These are phyloP conservation scores for Erodium maritimum DNA, from an alignment of 345 rosid species.

Conservation along the genomic window DNA sequence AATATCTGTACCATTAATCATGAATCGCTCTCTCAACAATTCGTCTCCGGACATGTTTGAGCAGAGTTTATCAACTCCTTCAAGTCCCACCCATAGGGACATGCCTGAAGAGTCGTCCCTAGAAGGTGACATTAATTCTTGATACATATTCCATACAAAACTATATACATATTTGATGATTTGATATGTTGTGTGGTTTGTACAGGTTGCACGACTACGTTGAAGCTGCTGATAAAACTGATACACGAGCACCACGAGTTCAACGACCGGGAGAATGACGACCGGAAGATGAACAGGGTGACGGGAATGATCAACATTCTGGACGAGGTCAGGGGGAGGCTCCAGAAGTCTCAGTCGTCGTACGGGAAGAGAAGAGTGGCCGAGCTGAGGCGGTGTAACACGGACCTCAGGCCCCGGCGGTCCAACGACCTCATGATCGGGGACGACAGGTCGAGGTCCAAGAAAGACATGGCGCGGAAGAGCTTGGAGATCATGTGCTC, in stretches of 20 bases:
- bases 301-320: slow-evolving; percentile 65
- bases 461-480: slow-evolving; percentile 48
- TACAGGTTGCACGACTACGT: slow-evolving; percentile 16
- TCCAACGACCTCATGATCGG: not conserved
- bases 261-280: slow-evolving; percentile 31
- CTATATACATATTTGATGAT: not conserved
- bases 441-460: slow-evolving; percentile 40
- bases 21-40: slow-evolving; percentile 6
- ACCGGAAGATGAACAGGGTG: slow-evolving; percentile 39
- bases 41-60: slow-evolving; percentile 36
- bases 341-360: slow-evolving; percentile 43
- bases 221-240: slow-evolving; percentile 54
- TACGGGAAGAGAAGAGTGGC: slow-evolving; percentile 17
- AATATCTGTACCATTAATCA: no score
- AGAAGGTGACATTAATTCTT: slow-evolving; percentile 29
- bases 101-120: slow-evolving; percentile 27
- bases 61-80: slow-evolving; percentile 10
- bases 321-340: slow-evolving; percentile 42
- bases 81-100: slow-evolving; percentile 5
- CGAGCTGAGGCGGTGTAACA: slow-evolving; percentile 63
- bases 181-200: not conserved
- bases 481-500: slow-evolving; percentile 73
- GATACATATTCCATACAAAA: no score
- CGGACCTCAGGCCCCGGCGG: slow-evolving; percentile 42
- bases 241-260: slow-evolving; percentile 66